Conservation (phyloP, 768 basidiomycete species). For the Auricularia heimuer region DNA sequence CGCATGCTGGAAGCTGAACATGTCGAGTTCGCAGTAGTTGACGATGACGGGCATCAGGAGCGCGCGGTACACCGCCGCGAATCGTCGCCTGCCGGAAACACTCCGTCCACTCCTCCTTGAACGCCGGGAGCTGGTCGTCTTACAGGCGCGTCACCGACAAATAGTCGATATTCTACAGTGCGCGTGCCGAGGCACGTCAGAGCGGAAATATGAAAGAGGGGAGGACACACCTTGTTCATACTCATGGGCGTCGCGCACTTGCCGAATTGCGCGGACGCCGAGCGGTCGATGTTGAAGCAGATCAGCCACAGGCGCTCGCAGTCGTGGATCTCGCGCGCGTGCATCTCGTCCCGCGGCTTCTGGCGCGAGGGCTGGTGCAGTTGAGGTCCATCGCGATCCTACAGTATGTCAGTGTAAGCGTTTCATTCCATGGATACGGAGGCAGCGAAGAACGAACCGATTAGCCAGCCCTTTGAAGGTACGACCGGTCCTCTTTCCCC, state of each 20-base stretch:
- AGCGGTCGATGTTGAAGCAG: slow-evolving; percentile 67
- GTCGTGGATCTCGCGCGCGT: slow-evolving; percentile 57
- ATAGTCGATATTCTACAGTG: slow-evolving; percentile 51
- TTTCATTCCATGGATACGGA: too few species aligned
- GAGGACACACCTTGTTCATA: slow-evolving; percentile 9
- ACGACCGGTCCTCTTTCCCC: slow-evolving; percentile 64
- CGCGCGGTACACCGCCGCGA: not conserved
- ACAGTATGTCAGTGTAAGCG: slow-evolving; percentile 1
- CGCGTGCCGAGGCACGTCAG: not conserved
- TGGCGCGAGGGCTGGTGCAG: slow-evolving; percentile 43
- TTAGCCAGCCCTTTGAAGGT: slow-evolving; percentile 65
- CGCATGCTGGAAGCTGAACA: slow-evolving; percentile 44
- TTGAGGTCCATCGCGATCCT: slow-evolving; percentile 69
- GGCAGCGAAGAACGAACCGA: slow-evolving; percentile 25
- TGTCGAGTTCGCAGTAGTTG: slow-evolving; percentile 46
- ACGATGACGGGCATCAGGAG: slow-evolving; percentile 23
- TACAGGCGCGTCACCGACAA: slow-evolving; percentile 50
- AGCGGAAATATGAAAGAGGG: not conserved
- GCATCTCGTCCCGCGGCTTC: slow-evolving; percentile 35
- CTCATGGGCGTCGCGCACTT: slow-evolving; percentile 46
- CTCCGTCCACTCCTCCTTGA: slow-evolving; percentile 56
- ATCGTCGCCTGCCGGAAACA: slow-evolving; percentile 50
- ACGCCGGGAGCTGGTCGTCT: slow-evolving; percentile 46
- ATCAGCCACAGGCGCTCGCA: slow-evolving; percentile 66
- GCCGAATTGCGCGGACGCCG: slow-evolving; percentile 65